Evolutionary conservation across 73 alveolate genomes (phyloP).

Genomic region (Tetrahymena malaccensis): DNA sequence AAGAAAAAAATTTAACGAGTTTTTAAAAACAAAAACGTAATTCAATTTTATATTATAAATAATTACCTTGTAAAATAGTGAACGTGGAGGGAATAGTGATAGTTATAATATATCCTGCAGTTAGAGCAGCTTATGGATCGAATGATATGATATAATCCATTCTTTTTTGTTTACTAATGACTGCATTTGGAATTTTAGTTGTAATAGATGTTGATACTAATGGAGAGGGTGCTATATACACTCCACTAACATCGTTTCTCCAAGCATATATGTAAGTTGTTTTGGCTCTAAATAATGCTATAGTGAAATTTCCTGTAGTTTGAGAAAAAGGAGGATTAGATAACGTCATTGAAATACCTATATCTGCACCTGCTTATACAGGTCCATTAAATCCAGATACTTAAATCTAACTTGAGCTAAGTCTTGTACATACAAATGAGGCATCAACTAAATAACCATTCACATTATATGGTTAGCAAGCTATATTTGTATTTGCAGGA

Average conservation of each 20-base stretch:
- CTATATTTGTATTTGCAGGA: conserved; percentile 17
- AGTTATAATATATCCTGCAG: neutral
- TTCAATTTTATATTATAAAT: neutral
- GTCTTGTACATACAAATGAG: neutral
- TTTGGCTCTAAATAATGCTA: conserved; percentile 28
- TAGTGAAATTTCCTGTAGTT: conserved; percentile 30
- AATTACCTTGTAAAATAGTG: neutral
- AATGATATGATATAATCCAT: neutral
- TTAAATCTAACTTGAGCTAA: conserved; percentile 6
- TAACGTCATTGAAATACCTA: conserved; percentile 28
- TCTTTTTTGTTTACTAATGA: neutral
- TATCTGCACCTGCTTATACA: neutral
- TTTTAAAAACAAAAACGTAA: neutral
- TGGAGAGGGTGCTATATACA: conserved; percentile 33
- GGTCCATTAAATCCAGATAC: conserved; percentile 17
- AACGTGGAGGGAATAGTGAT: neutral
- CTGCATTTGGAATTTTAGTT: conserved; percentile 17
- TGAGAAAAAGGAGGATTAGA: conserved; percentile 37
- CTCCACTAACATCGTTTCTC: conserved; percentile 39
- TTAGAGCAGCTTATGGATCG: neutral
- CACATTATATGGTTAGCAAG: neutral
- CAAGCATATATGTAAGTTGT: conserved; percentile 34
- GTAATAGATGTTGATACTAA: conserved; percentile 13
- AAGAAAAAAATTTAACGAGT: neutral
- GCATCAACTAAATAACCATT: conserved; percentile 15